A percentile compares a stretch with the other conserved stretches of the same genome.
phyloP scores from a whole-genome alignment of 345 rosid genomes.

The Mangifera indica region DNA sequence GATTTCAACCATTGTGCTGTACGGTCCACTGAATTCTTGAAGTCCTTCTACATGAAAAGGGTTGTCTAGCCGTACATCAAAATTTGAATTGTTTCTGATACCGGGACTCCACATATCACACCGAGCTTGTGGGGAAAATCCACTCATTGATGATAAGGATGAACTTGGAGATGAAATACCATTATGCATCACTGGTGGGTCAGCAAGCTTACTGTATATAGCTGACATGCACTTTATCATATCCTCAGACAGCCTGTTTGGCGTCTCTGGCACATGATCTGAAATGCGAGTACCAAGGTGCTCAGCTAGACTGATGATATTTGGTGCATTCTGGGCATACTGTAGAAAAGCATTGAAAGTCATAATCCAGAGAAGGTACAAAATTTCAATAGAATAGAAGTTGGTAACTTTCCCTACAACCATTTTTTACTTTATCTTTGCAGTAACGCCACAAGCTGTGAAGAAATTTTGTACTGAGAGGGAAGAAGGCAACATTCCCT shows the following conservation, averaged over 20 bases:
- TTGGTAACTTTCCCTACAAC: background rate
- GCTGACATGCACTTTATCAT: constrained; percentile 93
- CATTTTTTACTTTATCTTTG: constrained; percentile 3
- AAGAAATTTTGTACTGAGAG: background rate
- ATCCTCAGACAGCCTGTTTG: constrained; percentile 89
- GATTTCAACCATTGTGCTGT: constrained; percentile 82
- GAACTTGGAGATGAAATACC: constrained; percentile 78
- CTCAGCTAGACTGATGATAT: constrained; percentile 85
- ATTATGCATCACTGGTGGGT: constrained; percentile 65
- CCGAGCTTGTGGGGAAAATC: constrained; percentile 67
- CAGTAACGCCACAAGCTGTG: background rate
- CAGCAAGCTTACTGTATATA: constrained; percentile 86
- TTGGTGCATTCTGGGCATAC: constrained; percentile 70
- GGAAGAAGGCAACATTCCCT: background rate
- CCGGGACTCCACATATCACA: constrained; percentile 86
- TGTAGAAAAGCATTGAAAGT: constrained; percentile 33
- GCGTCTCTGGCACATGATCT: constrained; percentile 87
- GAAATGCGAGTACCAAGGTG: constrained; percentile 86
- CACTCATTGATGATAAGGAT: constrained; percentile 64
- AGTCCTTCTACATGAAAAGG: constrained; percentile 88
- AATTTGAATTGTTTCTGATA: constrained; percentile 64
- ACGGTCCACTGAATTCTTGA: constrained; percentile 92
- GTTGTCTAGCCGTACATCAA: constrained; percentile 71
- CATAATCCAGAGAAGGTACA: constrained; percentile 14
- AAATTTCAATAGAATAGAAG: background rate